phyloP scores from a whole-genome alignment of 2,329 filamentous ascomycete species.

The Epichloe amarillans region DNA sequence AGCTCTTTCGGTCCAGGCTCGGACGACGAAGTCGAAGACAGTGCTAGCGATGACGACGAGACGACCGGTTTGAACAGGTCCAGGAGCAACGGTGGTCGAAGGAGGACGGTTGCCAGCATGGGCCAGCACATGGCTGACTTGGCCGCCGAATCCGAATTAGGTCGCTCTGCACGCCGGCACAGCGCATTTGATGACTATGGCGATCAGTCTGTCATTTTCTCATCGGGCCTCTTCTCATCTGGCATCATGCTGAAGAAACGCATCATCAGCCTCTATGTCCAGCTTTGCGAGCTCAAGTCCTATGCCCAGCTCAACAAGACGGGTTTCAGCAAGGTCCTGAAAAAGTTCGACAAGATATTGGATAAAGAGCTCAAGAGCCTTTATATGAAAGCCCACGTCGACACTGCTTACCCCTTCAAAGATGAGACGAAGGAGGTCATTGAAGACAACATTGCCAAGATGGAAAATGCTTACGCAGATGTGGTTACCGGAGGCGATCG shows the following conservation, averaged over 20 bases:
- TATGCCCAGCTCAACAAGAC: slow-evolving; percentile 94
- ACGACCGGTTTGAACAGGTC: slow-evolving; percentile 38
- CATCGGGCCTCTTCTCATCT: slow-evolving; percentile 48
- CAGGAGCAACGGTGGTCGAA: slow-evolving; percentile 25
- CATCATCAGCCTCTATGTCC: slow-evolving; percentile 75
- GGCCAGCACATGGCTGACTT: slow-evolving; percentile 38
- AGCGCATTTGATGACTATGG: slow-evolving; percentile 67
- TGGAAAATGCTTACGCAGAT: slow-evolving; percentile 70
- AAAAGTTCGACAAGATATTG: slow-evolving; percentile 96
- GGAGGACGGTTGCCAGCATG: slow-evolving; percentile 23
- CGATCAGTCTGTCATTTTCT: slow-evolving; percentile 56
- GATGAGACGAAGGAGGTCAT: slow-evolving; percentile 56
- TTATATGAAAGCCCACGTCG: slow-evolving; percentile 65
- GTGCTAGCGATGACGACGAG: slow-evolving; percentile 51
- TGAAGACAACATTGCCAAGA: slow-evolving; percentile 55
- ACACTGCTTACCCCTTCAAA: slow-evolving; percentile 70
- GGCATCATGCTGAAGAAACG: slow-evolving; percentile 86
- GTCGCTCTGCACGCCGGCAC: slow-evolving; percentile 41
- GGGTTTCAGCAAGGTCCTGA: slow-evolving; percentile 89
- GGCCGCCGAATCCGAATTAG: slow-evolving; percentile 47
- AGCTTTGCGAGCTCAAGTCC: slow-evolving; percentile 87
- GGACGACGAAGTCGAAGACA: slow-evolving; percentile 41
- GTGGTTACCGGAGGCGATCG: slow-evolving; percentile 74
- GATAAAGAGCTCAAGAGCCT: slow-evolving; percentile 64
- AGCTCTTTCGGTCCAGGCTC: slow-evolving; percentile 32